phyloP scores from a whole-genome alignment of 257 asterid genomes.

The Solanum ossicruentum region DNA sequence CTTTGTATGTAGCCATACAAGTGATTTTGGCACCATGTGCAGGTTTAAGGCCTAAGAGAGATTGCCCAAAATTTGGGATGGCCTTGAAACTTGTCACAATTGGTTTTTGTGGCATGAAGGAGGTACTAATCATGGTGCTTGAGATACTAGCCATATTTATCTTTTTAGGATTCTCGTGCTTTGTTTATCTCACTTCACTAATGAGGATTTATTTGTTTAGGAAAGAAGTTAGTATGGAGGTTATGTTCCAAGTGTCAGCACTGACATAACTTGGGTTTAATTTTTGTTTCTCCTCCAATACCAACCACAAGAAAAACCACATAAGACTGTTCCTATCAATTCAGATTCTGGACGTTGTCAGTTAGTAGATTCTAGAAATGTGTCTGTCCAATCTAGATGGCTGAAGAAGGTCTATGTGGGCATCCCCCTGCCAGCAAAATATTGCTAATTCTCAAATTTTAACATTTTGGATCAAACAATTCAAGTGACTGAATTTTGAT shows the following conservation, averaged over 20 bases:
- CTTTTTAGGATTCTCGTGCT: neutral
- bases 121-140: conserved; percentile 33
- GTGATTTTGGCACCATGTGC: conserved; percentile 23
- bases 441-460: neutral
- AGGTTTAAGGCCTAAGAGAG: conserved; percentile 14
- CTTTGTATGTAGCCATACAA: conserved; percentile 60
- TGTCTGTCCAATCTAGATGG: neutral
- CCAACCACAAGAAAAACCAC: neutral
- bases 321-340: neutral
- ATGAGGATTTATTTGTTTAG: conserved; percentile 10
- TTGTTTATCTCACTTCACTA: neutral
- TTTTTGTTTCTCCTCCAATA: neutral
- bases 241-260: conserved; percentile 11
- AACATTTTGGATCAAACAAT: neutral
- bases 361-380: neutral
- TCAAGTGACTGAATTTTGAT: neutral
- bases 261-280: neutral
- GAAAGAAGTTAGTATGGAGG: neutral
- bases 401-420: neutral
- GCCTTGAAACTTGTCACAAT: conserved; percentile 20
- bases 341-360: neutral
- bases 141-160: conserved; percentile 43
- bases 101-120: conserved; percentile 42
- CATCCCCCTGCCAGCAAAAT: neutral
- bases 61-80: conserved; percentile 2